Evolutionary conservation across 768 basidiomycete species (phyloP).

Genomic region (Phaeotremella skinneri): DNA sequence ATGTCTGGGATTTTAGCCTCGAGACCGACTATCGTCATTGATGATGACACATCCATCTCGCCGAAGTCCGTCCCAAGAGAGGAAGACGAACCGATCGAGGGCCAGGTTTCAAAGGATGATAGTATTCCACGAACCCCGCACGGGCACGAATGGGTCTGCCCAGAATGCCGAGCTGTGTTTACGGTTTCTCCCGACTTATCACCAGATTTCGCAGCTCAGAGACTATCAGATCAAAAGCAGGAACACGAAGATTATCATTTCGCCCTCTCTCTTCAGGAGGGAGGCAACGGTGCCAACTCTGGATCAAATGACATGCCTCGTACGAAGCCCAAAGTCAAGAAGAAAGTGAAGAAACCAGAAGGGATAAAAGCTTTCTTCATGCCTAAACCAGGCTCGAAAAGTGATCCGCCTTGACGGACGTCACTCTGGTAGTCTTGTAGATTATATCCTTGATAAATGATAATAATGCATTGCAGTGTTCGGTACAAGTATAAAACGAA

Average conservation of each 20-base stretch:
- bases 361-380: conserved; percentile 51
- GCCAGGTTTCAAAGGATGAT: conserved; percentile 11
- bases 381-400: conserved; percentile 17
- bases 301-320: conserved; percentile 55
- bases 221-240: conserved; percentile 39
- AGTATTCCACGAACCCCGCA: conserved; percentile 6
- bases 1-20: background rate
- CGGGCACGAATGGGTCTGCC: conserved; percentile 44
- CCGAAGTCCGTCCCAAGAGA: conserved; percentile 19
- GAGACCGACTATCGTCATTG: conserved; percentile 6
- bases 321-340: conserved; percentile 15
- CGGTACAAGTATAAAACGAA: background rate
- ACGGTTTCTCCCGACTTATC: conserved; percentile 23
- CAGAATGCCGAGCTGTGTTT: conserved; percentile 52
- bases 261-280: conserved; percentile 69
- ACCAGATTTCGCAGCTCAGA: conserved; percentile 7
- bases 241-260: conserved; percentile 92
- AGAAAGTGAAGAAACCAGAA: conserved; percentile 30
- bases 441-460: background rate
- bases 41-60: conserved; percentile 7
- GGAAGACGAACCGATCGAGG: conserved; percentile 24
- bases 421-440: too few species aligned
- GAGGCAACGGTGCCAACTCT: conserved; percentile 30
- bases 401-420: too few species aligned
- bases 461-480: conserved; percentile 1